phyloP scores from a whole-genome alignment of 2,329 filamentous ascomycete species.

The Triangularia verruculosa region DNA sequence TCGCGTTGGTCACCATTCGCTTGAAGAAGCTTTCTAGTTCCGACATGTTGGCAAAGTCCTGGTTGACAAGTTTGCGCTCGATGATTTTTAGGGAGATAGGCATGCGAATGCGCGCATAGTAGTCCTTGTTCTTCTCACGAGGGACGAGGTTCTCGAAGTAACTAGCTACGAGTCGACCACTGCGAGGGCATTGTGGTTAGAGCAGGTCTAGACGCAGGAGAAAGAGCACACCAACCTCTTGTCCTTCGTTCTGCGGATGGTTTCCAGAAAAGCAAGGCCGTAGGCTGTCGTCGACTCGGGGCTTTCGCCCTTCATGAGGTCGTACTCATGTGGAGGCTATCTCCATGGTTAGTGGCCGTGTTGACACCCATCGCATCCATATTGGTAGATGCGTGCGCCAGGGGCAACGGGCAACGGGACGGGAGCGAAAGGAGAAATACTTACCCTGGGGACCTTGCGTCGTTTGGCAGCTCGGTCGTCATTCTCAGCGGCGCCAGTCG shows the following conservation, averaged over 20 bases:
- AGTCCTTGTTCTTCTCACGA: slow-evolving; percentile 63
- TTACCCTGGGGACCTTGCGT: slow-evolving; percentile 50
- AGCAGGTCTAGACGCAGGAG: not conserved
- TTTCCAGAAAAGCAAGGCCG: slow-evolving; percentile 71
- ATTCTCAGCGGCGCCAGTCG: slow-evolving; percentile 43
- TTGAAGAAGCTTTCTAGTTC: slow-evolving; percentile 82
- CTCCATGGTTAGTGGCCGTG: slow-evolving; percentile 16
- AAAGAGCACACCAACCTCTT: slow-evolving; percentile 60
- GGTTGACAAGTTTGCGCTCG: slow-evolving; percentile 67
- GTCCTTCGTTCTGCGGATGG: slow-evolving; percentile 72
- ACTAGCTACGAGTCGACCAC: slow-evolving; percentile 70
- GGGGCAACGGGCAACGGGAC: too few species aligned
- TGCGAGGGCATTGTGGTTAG: slow-evolving; percentile 31
- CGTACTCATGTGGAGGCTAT: slow-evolving; percentile 38
- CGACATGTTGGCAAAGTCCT: slow-evolving; percentile 68
- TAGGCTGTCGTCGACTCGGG: slow-evolving; percentile 66
- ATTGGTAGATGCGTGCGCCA: not conserved
- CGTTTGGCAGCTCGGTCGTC: slow-evolving; percentile 56
- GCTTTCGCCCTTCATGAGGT: slow-evolving; percentile 57
- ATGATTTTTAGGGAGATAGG: slow-evolving; percentile 77
- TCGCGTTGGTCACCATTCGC: slow-evolving; percentile 83
- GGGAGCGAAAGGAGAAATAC: slow-evolving; percentile 22
- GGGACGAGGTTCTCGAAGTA: slow-evolving; percentile 72
- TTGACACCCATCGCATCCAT: not conserved
- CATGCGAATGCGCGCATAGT: slow-evolving; percentile 73